These are phyloP conservation scores for Jaltomata sinuosa DNA, from an alignment of 257 asterid species.

Conservation along the genomic window DNA sequence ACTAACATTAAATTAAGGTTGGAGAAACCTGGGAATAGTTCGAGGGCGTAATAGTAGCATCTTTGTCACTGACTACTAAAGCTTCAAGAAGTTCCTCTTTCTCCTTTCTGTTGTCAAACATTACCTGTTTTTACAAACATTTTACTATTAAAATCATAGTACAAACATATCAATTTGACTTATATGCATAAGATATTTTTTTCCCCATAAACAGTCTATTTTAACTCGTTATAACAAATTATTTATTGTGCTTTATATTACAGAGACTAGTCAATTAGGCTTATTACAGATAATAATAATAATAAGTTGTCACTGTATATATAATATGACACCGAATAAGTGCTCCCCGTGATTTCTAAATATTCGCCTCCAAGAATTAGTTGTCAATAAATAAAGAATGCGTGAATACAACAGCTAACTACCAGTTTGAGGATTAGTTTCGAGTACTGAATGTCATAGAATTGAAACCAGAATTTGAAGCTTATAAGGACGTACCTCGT, in stretches of 20 bases:
- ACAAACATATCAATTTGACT: not conserved
- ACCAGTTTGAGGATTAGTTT: too few species aligned
- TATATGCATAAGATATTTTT: not conserved
- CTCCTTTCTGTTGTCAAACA: slow-evolving; percentile 18
- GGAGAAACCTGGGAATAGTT: slow-evolving; percentile 7
- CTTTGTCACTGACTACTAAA: slow-evolving; percentile 5
- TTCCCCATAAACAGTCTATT: not conserved
- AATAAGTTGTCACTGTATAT: not conserved
- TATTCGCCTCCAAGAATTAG: too few species aligned
- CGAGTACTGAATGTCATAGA: too few species aligned
- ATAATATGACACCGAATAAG: not conserved
- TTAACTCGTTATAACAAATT: not conserved
- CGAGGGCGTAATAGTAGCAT: not conserved
- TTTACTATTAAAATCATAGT: not conserved
- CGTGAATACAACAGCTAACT: too few species aligned
- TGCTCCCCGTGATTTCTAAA: not conserved
- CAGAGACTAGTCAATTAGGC: not conserved
- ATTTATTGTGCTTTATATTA: not conserved
- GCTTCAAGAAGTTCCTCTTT: slow-evolving; percentile 14
- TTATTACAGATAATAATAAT: not conserved
- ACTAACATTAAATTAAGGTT: not conserved
- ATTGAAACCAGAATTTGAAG: too few species aligned
- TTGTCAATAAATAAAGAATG: not conserved
- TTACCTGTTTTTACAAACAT: slow-evolving; percentile 1
- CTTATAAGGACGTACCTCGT: too few species aligned